Conservation (phyloP, 2,329 filamentous ascomycete species). For the Arthrobotrys entomopaga region DNA sequence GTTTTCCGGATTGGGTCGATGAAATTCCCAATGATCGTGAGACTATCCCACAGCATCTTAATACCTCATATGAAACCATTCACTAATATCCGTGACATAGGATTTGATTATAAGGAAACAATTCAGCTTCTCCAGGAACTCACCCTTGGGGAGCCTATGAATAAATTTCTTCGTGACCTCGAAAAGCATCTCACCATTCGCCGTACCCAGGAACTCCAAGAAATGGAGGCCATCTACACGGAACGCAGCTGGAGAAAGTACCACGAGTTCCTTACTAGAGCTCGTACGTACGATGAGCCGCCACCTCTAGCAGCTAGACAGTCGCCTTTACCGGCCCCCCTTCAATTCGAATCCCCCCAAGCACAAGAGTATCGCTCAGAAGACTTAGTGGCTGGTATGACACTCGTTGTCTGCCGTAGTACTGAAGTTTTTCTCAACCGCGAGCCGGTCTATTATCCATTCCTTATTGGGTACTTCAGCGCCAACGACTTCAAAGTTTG, state of each 20-base stretch:
- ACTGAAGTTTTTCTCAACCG: slow-evolving; percentile 48
- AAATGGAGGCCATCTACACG: slow-evolving; percentile 44
- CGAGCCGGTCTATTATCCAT: slow-evolving; percentile 30
- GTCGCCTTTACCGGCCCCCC: neutral
- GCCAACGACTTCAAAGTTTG: slow-evolving; percentile 34
- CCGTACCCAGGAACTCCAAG: slow-evolving; percentile 31
- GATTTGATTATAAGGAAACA: slow-evolving; percentile 37
- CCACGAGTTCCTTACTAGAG: slow-evolving; percentile 35
- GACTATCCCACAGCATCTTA: neutral
- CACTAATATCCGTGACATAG: slow-evolving; percentile 2
- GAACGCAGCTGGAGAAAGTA: slow-evolving; percentile 40
- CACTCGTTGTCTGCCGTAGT: slow-evolving; percentile 32
- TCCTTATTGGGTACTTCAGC: slow-evolving; percentile 32
- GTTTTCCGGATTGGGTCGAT: slow-evolving; percentile 34
- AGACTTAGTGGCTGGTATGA: slow-evolving; percentile 1
- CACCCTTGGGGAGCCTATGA: slow-evolving; percentile 46
- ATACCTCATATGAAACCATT: no score
- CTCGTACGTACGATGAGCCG: slow-evolving; percentile 6
- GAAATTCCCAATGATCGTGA: slow-evolving; percentile 41
- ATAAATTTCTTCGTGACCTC: slow-evolving; percentile 51
- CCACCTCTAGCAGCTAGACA: neutral
- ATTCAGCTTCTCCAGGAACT: slow-evolving; percentile 27
- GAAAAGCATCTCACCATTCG: slow-evolving; percentile 45
- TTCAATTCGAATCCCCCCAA: neutral
- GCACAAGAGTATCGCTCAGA: slow-evolving; percentile 1